Evolutionary conservation across 371 early-diverging fungal species (phyloP).

Genomic region (Mucor irregularis): DNA sequence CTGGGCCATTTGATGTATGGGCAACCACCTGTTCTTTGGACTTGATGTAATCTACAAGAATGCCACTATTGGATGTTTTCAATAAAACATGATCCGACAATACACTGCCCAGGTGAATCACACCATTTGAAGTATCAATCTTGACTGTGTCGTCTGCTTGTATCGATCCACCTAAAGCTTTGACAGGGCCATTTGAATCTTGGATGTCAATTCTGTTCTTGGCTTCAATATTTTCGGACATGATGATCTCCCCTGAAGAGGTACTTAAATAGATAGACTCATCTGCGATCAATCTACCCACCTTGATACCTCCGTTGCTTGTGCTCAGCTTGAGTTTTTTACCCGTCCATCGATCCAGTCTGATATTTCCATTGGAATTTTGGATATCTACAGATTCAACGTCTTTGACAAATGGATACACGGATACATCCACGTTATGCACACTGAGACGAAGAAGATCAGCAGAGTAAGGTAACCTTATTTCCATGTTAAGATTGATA

Average conservation of each 20-base stretch:
- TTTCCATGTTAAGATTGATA: conserved; percentile 11
- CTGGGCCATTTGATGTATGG: conserved; percentile 10
- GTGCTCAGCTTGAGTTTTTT: background rate
- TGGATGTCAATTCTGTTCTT: conserved; percentile 1
- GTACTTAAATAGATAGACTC: conserved; percentile 6
- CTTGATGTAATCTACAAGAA: background rate
- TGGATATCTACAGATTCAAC: background rate
- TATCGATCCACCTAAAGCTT: background rate
- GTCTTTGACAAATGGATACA: conserved; percentile 14
- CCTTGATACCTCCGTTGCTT: conserved; percentile 2
- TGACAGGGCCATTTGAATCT: conserved; percentile 4
- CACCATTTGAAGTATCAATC: conserved; percentile 7
- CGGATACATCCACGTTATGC: conserved; percentile 9
- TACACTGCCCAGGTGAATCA: background rate
- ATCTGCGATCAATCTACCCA: background rate
- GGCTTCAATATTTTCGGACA: background rate
- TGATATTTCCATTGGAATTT: conserved; percentile 9
- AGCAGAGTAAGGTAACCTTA: conserved; percentile 14
- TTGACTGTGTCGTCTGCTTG: conserved; percentile 6
- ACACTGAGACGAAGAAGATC: background rate
- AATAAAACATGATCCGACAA: conserved; percentile 6
- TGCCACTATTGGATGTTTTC: background rate
- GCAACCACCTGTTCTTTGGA: conserved; percentile 6
- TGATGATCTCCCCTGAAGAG: background rate
- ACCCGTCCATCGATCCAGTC: conserved; percentile 9